phyloP scores from a whole-genome alignment of 768 basidiomycete species.

The Phaeolepiota aurea region DNA sequence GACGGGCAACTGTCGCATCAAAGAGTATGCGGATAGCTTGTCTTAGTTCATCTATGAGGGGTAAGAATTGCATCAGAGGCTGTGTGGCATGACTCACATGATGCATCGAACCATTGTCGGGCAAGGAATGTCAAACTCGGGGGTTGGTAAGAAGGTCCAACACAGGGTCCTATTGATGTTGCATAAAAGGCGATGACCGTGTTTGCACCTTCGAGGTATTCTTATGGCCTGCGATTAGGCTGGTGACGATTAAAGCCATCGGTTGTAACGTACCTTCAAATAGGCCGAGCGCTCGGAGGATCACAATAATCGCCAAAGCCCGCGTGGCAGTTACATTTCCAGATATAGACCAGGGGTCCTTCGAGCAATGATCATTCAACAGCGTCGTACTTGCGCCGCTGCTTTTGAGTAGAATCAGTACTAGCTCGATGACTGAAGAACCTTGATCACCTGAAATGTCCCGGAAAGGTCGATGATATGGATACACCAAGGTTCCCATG shows the following conservation, averaged over 20 bases:
- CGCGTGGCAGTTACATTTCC: slow-evolving; percentile 60
- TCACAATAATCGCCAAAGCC: slow-evolving; percentile 54
- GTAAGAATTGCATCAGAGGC: slow-evolving; percentile 3
- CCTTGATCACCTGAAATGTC: slow-evolving; percentile 38
- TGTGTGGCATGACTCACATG: too few species aligned
- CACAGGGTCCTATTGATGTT: slow-evolving; percentile 51
- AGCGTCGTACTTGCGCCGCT: slow-evolving; percentile 22
- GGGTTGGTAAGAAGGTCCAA: slow-evolving; percentile 53
- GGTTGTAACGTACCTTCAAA: slow-evolving; percentile 44
- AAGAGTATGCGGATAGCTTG: slow-evolving; percentile 73
- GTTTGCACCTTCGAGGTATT: slow-evolving; percentile 58
- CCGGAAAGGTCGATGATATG: slow-evolving; percentile 28
- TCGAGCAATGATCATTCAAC: slow-evolving; percentile 25
- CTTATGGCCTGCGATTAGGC: slow-evolving; percentile 26
- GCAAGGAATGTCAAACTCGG: slow-evolving; percentile 73
- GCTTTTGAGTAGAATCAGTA: neutral
- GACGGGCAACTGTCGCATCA: slow-evolving; percentile 58
- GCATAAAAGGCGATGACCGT: slow-evolving; percentile 79
- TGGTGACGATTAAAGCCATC: neutral
- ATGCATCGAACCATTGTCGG: slow-evolving; percentile 66
- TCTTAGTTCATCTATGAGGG: slow-evolving; percentile 56
- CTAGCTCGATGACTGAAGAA: too few species aligned
- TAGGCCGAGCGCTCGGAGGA: slow-evolving; percentile 66
- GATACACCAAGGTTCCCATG: slow-evolving; percentile 43
- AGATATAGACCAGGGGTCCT: slow-evolving; percentile 68